Evolutionary conservation across 1,284 basidiomycete genomes (phyloP).

Genomic region (Laetiporus sulphureus): DNA sequence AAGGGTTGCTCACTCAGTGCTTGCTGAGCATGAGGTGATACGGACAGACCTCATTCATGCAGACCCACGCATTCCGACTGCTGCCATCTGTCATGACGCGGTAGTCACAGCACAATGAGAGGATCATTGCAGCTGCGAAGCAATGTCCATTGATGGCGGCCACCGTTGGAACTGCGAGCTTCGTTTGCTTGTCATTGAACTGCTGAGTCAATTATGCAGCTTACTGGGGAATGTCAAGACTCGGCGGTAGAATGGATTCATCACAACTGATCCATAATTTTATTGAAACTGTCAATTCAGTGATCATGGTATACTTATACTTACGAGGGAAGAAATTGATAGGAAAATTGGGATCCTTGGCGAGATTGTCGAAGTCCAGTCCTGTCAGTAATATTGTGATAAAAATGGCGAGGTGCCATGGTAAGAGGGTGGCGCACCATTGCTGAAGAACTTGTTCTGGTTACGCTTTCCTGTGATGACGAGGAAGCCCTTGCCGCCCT

Average conservation of each 20-base stretch:
- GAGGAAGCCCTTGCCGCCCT: constrained; percentile 51
- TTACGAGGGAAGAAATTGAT: constrained; percentile 53
- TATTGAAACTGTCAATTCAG: too few relatives aligned
- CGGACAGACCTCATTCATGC: constrained; percentile 84
- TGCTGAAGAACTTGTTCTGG: constrained; percentile 87
- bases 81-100: constrained; percentile 85
- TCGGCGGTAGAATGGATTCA: constrained; percentile 28
- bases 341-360: constrained; percentile 58
- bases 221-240: constrained; percentile 66
- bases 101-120: constrained; percentile 84
- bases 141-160: constrained; percentile 91
- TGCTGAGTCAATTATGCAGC: too few relatives aligned
- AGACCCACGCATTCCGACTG: constrained; percentile 75
- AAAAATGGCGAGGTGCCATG: too few relatives aligned
- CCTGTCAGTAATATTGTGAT: too few relatives aligned
- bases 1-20: too few relatives aligned
- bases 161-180: constrained; percentile 70
- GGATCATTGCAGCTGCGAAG: constrained; percentile 82
- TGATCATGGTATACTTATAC: too few relatives aligned
- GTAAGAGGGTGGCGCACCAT: constrained; percentile 61
- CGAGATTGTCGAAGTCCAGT: constrained; percentile 63
- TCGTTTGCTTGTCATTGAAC: too few relatives aligned
- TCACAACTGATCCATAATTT: constrained; percentile 28
- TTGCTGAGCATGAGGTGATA: not conserved
- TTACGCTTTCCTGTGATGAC: constrained; percentile 69